Conservation (phyloP, 2,329 filamentous ascomycete species). For the Aspergillus niger region DNA sequence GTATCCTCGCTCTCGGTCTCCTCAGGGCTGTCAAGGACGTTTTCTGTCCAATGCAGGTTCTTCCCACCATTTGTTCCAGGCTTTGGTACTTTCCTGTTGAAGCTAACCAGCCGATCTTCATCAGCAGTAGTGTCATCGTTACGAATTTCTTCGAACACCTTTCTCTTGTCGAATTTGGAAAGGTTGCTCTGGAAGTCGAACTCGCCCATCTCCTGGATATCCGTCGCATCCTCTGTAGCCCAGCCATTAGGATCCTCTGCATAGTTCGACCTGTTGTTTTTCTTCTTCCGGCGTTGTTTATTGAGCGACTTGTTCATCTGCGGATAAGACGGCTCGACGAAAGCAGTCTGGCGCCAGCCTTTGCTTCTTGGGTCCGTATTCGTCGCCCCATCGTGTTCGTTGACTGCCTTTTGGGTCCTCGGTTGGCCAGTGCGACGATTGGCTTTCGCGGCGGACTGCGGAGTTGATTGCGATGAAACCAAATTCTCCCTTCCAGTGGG, state of each 20-base stretch:
- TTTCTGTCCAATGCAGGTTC: slow-evolving; percentile 89
- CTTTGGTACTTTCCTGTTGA: slow-evolving; percentile 68
- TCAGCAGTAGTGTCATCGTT: slow-evolving; percentile 88
- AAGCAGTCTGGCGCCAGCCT: slow-evolving; percentile 68
- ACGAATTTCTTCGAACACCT: slow-evolving; percentile 87
- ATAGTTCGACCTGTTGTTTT: slow-evolving; percentile 43
- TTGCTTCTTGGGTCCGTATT: slow-evolving; percentile 54
- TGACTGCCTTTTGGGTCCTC: slow-evolving; percentile 41
- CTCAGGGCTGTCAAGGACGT: slow-evolving; percentile 73
- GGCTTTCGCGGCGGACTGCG: slow-evolving; percentile 37
- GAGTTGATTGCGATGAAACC: slow-evolving; percentile 25
- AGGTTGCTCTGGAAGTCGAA: slow-evolving; percentile 91
- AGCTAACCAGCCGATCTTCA: slow-evolving; percentile 83
- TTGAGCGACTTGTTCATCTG: slow-evolving; percentile 40
- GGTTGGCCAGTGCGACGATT: slow-evolving; percentile 51
- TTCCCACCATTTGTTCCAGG: slow-evolving; percentile 78
- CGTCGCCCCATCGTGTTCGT: slow-evolving; percentile 36
- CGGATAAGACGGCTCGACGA: slow-evolving; percentile 58
- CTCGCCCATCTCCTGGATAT: slow-evolving; percentile 88
- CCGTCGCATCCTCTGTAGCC: slow-evolving; percentile 94
- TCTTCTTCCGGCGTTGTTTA: slow-evolving; percentile 49
- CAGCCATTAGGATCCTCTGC: slow-evolving; percentile 73
- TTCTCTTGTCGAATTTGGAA: slow-evolving; percentile 91
- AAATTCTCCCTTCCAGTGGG: slow-evolving; percentile 22
- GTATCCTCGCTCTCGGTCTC: slow-evolving; percentile 74